phyloP scores from a whole-genome alignment of 73 alveolate species.

The Durusdinium trenchii region DNA sequence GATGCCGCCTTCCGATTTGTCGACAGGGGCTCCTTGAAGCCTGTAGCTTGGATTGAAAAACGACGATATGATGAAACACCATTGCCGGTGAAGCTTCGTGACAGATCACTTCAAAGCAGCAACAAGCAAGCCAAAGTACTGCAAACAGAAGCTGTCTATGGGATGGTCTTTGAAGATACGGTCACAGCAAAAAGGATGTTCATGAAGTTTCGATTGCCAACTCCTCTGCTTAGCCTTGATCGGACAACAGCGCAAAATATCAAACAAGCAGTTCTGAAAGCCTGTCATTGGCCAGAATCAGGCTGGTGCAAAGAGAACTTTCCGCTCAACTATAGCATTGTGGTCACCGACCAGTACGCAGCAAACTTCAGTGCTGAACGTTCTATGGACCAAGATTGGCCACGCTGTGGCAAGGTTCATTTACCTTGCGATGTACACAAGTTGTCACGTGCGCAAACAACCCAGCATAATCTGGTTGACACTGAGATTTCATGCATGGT shows the following conservation, averaged over 20 bases:
- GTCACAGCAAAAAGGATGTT: no score
- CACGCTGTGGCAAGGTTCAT: background rate
- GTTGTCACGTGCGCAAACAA: background rate
- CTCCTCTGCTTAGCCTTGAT: background rate
- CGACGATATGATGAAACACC: slow-evolving; percentile 17
- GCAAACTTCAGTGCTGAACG: background rate
- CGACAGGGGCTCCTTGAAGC: no score
- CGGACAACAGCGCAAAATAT: background rate
- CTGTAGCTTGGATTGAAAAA: no score
- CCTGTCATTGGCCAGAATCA: background rate
- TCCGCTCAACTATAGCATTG: background rate
- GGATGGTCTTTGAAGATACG: background rate
- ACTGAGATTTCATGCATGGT: background rate
- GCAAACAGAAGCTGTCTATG: background rate
- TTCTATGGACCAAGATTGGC: background rate
- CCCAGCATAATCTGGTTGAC: background rate
- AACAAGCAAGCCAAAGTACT: background rate
- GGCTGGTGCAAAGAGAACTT: background rate
- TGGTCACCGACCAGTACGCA: background rate
- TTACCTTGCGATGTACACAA: background rate
- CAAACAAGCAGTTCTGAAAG: background rate
- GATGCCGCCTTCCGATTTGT: no score
- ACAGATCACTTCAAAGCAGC: background rate
- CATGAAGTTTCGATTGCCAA: background rate
- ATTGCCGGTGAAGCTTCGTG: background rate